Evolutionary conservation across 202 grass and related monocot genomes (phyloP), one percentile per base, ranked within the genome.

Genomic region (Saccharum hybrid): DNA sequence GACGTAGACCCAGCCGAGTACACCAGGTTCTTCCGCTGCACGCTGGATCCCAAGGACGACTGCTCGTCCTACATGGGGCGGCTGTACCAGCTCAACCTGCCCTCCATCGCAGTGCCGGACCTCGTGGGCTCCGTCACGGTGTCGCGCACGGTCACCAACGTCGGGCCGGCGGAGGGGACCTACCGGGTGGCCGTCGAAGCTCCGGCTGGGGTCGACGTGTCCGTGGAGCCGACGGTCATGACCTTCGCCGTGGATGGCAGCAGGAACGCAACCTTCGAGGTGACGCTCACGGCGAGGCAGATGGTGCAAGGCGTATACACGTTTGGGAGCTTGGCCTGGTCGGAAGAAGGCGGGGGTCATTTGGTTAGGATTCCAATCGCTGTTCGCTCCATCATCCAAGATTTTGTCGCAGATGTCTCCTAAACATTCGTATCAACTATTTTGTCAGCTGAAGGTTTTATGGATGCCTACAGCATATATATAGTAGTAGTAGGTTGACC

Each of bases 21-120:
- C 63, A 84, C 37, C 6, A 91, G 57, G 16, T 83, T 91, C 45
- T 85, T 41, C 40, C 40, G 8, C 26, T 94, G 88, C 61, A 84
- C 66, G 16, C 62, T 82, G 2, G 63, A 51, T 1, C 15, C 40
- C 40, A 41, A 41, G 40, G 40, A 41, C 40, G 40, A 41, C 43
- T n/a, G 28, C 3, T n/a, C 42, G 33, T n/a, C 40, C 7, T 41
- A 41, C 40, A 10, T 41, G 40, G 40, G 40, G 40, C 40, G 40
- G 40, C 40, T 82, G 3, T 66, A 82, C 36, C 5, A 84, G 5
- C 77, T 91, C 2, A 89, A 94, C 4, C 43, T 79, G 0, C 85
- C 86, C 3, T 91, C 86, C n/a, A 69, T 88, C 51, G 66, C 82
- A 23, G 66, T 88, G 43, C 57, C 76, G 1, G 49, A 85, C 19